Evolutionary conservation across 2,329 filamentous ascomycete species (phyloP), one percentile per base, ranked within the genome.

Genomic region (Colletotrichum limetticola): DNA sequence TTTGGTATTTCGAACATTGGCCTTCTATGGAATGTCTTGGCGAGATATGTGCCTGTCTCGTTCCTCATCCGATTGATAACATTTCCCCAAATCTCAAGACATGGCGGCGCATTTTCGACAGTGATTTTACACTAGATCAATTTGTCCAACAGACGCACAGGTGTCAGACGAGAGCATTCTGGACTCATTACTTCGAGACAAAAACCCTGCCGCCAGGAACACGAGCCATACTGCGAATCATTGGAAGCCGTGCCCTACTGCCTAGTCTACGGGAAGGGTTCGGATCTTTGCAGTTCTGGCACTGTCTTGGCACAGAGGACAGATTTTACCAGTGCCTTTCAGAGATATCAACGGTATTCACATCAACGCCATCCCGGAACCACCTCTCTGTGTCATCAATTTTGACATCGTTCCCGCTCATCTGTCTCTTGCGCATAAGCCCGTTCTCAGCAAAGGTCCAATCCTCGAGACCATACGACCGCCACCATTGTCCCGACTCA

Each of bases 381-480:
- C 93, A 95, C 56, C 93, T 86, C 80, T 92, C 90, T 46, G 81
- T 84, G 30, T 92, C 88, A 1, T 74, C 76, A 65, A 94, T 92
- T 78, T 86, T 87, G 49, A 94, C 86, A 80, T 94, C 91, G 75
- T 94, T 94, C 0, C 90, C 93, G 78, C 92, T 94, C 92, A 94
- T 94, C 85, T 92, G 90, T 58, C 92, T 83, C 86, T 94, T 94
- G 72, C 89, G 84, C 92, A 94, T 95, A 62, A 90, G 83, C 0
- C 93, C 93, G 76, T 93, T 89, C 1, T 88, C 85, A 0, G 90
- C 91, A 81, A 94, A 94, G 0, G 92, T 94, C 93, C 92, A 94
- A 79, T 95, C 92, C 78, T 95, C 93, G 12, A 97, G 87, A 0
- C 95, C 95, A 78, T 97, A 97, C 57, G 93, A 95, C n/a, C 94